These are phyloP conservation scores for Gynochthodes officinalis DNA, from an alignment of 257 asterid genomes.

Conservation along the genomic window DNA sequence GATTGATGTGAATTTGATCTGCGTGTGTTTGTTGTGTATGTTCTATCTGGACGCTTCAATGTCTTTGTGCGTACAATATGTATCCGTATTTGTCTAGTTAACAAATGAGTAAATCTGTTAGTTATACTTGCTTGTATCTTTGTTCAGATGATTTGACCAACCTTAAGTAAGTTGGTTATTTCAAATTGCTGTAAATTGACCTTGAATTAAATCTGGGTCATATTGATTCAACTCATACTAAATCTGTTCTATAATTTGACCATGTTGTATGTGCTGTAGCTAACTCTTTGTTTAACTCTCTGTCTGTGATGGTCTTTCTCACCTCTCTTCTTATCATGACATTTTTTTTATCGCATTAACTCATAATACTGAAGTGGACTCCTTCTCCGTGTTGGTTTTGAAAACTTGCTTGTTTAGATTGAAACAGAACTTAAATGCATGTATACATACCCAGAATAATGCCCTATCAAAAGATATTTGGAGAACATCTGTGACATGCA, in stretches of 20 bases:
- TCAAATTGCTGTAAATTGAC: neutral
- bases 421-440: neutral
- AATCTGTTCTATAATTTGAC: neutral
- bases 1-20: neutral
- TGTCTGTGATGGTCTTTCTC: no score
- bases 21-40: neutral
- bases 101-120: neutral
- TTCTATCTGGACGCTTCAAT: neutral
- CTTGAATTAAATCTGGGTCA: neutral
- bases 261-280: neutral
- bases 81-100: neutral
- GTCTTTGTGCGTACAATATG: neutral
- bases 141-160: neutral
- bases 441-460: neutral
- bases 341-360: neutral
- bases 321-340: conserved; percentile 6
- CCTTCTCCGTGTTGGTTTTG: neutral
- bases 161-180: neutral
- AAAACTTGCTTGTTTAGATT: neutral
- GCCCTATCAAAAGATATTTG: neutral
- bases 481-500: conserved; percentile 19
- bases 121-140: neutral
- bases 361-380: neutral
- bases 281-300: neutral
- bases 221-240: neutral